Evolutionary conservation across 192 early-diverging fungal genomes (phyloP), one percentile per base, ranked within the genome.

Genomic region (Globomyces pollinis-pini): DNA sequence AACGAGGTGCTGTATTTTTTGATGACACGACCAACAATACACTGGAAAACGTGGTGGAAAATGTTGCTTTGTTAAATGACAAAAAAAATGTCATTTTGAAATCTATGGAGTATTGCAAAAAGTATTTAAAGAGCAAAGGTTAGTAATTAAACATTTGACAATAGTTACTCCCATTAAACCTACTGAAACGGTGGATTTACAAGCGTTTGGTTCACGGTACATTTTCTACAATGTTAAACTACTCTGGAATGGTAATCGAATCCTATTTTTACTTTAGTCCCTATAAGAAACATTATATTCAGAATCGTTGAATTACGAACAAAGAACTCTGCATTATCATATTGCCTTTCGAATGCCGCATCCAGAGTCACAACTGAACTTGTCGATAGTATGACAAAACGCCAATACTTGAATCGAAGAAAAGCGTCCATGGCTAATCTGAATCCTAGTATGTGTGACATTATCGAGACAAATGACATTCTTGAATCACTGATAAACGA

Each of bases 301-400:
- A 72, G 84, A 49, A 83, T 88, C 44, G 38, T 90, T 43, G 84
- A 90, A 43, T 64, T 91, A 4, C 77, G 88, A 44, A 75, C 79
- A 35, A 81, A 85, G 18, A 55, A 81, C 18, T 83, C 81, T 11
- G 84, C 85, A 6, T 69, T 91, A 11, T 72, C 74, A 43, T 93
- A 93, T 72, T 93, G 87, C 60, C 76, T 94, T 58, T 91, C 90
- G 23, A 86, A 83, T 57, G 66, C 86, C n/a, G 85, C 92, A 0
- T 75, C 85, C 16, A 80, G 85, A 55, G 84, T 91, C n/a, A 79
- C 85, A 49, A 76, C 79, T 34, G 88, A 89, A 32, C 63, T 91
- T 15, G 73, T 79, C 13, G 55, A 43, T 4, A 41, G 58, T 12
- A 34, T 70, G 15, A 42, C 59, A 23, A 66, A 66, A 2, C 26